Base-by-base conservation (phyloP, 352 stramenopile species). In the Pythium scleroteichum region DNA sequence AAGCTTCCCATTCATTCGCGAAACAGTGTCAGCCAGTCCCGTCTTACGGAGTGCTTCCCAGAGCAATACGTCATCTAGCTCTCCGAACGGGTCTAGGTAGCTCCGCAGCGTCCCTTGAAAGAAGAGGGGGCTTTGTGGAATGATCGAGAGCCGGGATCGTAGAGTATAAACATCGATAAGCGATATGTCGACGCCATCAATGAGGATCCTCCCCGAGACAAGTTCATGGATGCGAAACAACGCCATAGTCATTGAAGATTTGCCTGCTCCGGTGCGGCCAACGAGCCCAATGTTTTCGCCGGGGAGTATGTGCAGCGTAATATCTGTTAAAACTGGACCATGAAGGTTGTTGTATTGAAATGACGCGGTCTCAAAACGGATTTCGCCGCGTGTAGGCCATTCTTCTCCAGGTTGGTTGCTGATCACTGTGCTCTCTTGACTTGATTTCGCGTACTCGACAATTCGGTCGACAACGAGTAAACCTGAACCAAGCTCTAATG, bases 1-100 rank as follows among this genome's bases (percentile, higher is more conserved):
- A 6, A 96, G 56, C 22, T 68, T 69, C 24, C 63, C 50, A 16
- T 66, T 41, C 42, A 66, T 53, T 0, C 50, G 50, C 5, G 50
- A 23, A n/a, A 66, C 51, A n/a, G 38, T 35, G 10, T 55, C 42
- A n/a, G 27, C 50, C 2, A 66, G 32, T 23, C 59, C 59, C 2
- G 48, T 59, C 58, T 69, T 59, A 14, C 60, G 47, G 4, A 97
- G 69, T 7, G 86, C 88, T 16, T 78, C 59, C 59, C 79, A 58
- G 16, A 97, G 75, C 38, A 88, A 74, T 0, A 75, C 62, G 42
- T 93, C 83, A 22, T 61, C 70, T 64, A 78, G 85, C 38, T 88
- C 50, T 13, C 75, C 60, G 57, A 92, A 94, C 9, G 91, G 91
- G 64, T 97, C 89, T 4, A 97, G 53, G 53, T 94, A 96, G 41